These are phyloP conservation scores for Penicillium alfredii DNA, from an alignment of 495 filamentous ascomycete genomes.

Conservation along the genomic window DNA sequence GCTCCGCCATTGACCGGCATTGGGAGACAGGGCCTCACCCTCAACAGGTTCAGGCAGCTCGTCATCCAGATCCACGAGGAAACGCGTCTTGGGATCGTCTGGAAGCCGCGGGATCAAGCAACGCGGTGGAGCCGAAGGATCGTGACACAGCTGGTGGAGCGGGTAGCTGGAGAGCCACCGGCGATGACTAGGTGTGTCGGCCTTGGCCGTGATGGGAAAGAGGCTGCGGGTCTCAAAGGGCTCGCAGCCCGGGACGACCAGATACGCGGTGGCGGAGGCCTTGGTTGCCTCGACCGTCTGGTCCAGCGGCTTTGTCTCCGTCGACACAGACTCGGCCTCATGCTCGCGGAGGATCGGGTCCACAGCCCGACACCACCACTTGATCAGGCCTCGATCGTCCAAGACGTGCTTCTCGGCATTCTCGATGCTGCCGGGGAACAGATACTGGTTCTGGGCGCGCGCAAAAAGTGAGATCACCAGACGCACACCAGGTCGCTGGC, in stretches of 20 bases:
- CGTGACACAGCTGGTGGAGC: constrained; percentile 52
- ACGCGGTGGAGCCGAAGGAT: constrained; percentile 61
- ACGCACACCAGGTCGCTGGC: constrained; percentile 60
- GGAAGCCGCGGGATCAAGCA: constrained; percentile 88
- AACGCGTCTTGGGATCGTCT: constrained; percentile 93
- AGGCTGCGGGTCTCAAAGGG: constrained; percentile 61
- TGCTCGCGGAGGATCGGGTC: constrained; percentile 61
- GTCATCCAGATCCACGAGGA: constrained; percentile 81
- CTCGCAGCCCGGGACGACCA: constrained; percentile 84
- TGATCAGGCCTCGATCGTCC: constrained; percentile 80
- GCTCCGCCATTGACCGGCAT: constrained; percentile 68
- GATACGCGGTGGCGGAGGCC: constrained; percentile 56
- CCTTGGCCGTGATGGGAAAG: constrained; percentile 45
- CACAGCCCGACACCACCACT: constrained; percentile 89
- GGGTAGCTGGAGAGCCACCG: constrained; percentile 55
- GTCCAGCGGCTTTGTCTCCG: constrained; percentile 38
- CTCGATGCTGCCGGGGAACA: constrained; percentile 86
- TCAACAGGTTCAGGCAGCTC: constrained; percentile 49
- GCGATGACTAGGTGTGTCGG: constrained; percentile 39
- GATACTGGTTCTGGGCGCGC: constrained; percentile 84
- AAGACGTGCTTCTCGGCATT: constrained; percentile 87
- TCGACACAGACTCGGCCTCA: constrained; percentile 35
- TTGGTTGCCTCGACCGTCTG: constrained; percentile 32
- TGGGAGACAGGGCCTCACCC: constrained; percentile 28
- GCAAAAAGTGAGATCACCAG: constrained; percentile 89